phyloP scores from a whole-genome alignment of 83 land plant genomes.

The Isoetes engelmannii region DNA sequence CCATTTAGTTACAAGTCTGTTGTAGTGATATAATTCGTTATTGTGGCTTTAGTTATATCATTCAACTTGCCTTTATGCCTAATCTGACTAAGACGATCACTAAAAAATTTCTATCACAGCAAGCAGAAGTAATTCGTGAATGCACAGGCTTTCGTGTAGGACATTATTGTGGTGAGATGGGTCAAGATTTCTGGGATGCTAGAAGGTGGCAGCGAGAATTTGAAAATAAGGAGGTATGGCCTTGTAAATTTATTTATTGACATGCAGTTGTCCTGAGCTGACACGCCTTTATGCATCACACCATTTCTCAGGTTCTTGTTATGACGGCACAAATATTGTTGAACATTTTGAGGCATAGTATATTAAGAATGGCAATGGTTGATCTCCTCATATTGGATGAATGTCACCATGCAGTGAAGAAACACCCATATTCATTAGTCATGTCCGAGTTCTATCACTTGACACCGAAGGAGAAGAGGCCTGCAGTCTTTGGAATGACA shows the following conservation, averaged over 20 bases:
- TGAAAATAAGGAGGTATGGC: slow-evolving; percentile 75
- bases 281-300: not conserved
- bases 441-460: slow-evolving; percentile 98
- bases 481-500: slow-evolving; percentile 98
- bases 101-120: slow-evolving; percentile 41
- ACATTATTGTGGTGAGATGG: slow-evolving; percentile 99
- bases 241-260: not conserved
- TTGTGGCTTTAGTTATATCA: no score
- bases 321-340: slow-evolving; percentile 98
- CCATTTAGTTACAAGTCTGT: no score
- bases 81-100: not conserved
- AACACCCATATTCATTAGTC: slow-evolving; percentile 95
- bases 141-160: slow-evolving; percentile 73
- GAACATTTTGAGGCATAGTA: slow-evolving; percentile 91
- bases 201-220: slow-evolving; percentile 96
- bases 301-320: slow-evolving; percentile 65
- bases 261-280: not conserved
- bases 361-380: slow-evolving; percentile 82
- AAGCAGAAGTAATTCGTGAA: slow-evolving; percentile 94
- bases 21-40: no score
- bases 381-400: slow-evolving; percentile 94
- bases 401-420: slow-evolving; percentile 99
- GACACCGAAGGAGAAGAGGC: slow-evolving; percentile 80
- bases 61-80: no score
- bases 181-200: slow-evolving; percentile 97